A percentile compares a stretch with the other conserved stretches of the same genome.
Conservation (phyloP, 1,284 basidiomycete genomes). For the Gymnopus androsaceus region DNA sequence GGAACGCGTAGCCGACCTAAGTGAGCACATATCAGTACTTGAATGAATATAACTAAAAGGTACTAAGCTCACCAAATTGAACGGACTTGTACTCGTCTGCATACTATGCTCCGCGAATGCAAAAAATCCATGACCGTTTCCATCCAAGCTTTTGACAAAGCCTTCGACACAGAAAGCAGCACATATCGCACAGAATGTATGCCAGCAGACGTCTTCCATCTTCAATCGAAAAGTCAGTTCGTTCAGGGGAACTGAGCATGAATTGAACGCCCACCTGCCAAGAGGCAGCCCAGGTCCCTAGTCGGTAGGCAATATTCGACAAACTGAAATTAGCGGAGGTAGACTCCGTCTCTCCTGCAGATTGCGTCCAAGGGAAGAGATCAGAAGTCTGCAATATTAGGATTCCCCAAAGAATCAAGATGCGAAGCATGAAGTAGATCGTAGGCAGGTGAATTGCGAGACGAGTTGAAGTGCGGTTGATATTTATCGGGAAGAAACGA, state of each 20-base stretch:
- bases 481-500: slow-evolving; percentile 60
- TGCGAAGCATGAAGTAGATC: slow-evolving; percentile 56
- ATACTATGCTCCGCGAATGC: slow-evolving; percentile 41
- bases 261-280: too few species aligned
- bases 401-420: slow-evolving; percentile 56
- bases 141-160: slow-evolving; percentile 66
- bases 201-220: slow-evolving; percentile 70
- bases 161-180: slow-evolving; percentile 63
- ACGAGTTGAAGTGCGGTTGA: slow-evolving; percentile 60
- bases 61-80: slow-evolving; percentile 64
- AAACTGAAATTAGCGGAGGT: slow-evolving; percentile 1
- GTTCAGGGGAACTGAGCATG: too few species aligned
- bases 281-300: slow-evolving; percentile 49
- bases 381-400: slow-evolving; percentile 59
- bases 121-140: slow-evolving; percentile 32
- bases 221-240: too few species aligned
- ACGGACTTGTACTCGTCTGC: slow-evolving; percentile 54
- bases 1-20: slow-evolving; percentile 74
- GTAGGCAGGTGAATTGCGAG: slow-evolving; percentile 62
- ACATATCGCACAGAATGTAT: slow-evolving; percentile 68
- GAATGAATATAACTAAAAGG: not conserved
- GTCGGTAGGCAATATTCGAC: slow-evolving; percentile 30
- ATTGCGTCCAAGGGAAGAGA: slow-evolving; percentile 35
- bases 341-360: not conserved
- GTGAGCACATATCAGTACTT: not conserved